Evolutionary conservation across 2,329 filamentous ascomycete genomes (phyloP).

Genomic region (Dactylellina cionopaga): DNA sequence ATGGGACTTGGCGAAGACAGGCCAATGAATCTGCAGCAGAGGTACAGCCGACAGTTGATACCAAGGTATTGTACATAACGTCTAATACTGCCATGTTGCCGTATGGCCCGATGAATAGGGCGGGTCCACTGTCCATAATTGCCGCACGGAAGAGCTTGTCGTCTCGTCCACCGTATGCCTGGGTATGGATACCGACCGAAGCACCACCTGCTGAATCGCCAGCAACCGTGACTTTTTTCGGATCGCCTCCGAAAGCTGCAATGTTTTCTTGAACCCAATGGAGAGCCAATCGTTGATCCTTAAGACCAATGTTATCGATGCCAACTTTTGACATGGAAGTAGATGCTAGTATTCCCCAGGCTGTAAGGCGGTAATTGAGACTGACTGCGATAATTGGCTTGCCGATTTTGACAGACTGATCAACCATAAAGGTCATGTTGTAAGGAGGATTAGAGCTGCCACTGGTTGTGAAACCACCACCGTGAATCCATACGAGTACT

Average conservation of each 20-base stretch:
- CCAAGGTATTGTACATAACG: constrained; percentile 72
- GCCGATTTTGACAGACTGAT: constrained; percentile 65
- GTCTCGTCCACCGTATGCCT: constrained; percentile 59
- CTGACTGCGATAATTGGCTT: constrained; percentile 74
- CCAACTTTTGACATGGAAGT: constrained; percentile 67
- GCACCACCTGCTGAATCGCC: constrained; percentile 73
- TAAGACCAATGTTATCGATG: constrained; percentile 72
- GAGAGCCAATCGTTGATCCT: constrained; percentile 77
- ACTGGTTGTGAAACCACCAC: constrained; percentile 63
- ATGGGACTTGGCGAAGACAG: constrained; percentile 71
- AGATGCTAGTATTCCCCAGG: constrained; percentile 77
- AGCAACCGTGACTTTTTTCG: constrained; percentile 81
- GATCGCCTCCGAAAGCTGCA: constrained; percentile 79
- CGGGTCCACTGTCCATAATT: constrained; percentile 65
- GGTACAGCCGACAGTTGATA: constrained; percentile 69
- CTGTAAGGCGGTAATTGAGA: constrained; percentile 80
- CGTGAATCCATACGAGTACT: constrained; percentile 65
- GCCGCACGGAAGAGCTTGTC: constrained; percentile 67
- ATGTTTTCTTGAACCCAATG: constrained; percentile 84
- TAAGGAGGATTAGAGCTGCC: constrained; percentile 59
- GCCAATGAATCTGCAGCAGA: constrained; percentile 68
- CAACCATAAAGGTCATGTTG: constrained; percentile 73
- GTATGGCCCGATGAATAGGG: constrained; percentile 62
- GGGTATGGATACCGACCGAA: constrained; percentile 47
- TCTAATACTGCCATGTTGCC: constrained; percentile 71